Evolutionary conservation across 805 yeast genomes (phyloP).

Genomic region (Starmerella vaccinii): DNA sequence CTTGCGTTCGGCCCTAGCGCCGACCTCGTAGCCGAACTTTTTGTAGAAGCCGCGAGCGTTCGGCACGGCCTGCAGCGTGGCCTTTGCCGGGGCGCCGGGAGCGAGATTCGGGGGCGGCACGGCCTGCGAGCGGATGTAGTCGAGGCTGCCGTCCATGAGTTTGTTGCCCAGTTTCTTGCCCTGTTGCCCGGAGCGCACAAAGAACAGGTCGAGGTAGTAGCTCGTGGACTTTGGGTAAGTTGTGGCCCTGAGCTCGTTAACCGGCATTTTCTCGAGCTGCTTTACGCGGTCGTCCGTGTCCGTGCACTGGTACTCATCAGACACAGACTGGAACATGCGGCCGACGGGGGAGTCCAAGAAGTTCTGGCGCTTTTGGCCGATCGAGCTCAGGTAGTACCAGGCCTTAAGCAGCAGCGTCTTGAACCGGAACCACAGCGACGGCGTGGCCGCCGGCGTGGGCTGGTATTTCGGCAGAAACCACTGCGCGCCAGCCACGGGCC

Average conservation of each 20-base stretch:
- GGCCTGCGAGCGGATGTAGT: neutral
- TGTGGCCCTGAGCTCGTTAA: neutral
- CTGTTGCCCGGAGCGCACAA: slow-evolving; percentile 9
- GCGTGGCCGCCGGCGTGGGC: neutral
- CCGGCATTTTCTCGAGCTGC: neutral
- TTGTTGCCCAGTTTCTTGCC: slow-evolving; percentile 5
- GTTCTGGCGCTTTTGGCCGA: neutral
- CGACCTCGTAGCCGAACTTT: neutral
- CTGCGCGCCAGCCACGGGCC: slow-evolving; percentile 6
- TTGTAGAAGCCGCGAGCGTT: slow-evolving; percentile 12
- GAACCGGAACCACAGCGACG: neutral
- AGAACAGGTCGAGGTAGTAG: slow-evolving; percentile 3
- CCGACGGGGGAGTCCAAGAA: neutral
- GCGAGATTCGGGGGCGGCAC: slow-evolving; percentile 5
- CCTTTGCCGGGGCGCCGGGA: slow-evolving; percentile 4
- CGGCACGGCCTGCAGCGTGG: slow-evolving; percentile 8
- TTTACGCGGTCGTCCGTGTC: neutral
- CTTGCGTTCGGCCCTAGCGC: neutral
- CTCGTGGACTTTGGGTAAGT: slow-evolving; percentile 5
- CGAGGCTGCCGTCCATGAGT: slow-evolving; percentile 9
- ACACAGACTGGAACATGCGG: neutral
- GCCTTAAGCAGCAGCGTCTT: neutral
- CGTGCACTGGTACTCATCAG: neutral
- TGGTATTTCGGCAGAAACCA: slow-evolving; percentile 6
- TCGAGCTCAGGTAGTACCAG: neutral